Percentiles rank a stretch among this genome's conserved stretches.
Conservation (phyloP, 768 basidiomycete genomes). For the Suillus hirtellus region DNA sequence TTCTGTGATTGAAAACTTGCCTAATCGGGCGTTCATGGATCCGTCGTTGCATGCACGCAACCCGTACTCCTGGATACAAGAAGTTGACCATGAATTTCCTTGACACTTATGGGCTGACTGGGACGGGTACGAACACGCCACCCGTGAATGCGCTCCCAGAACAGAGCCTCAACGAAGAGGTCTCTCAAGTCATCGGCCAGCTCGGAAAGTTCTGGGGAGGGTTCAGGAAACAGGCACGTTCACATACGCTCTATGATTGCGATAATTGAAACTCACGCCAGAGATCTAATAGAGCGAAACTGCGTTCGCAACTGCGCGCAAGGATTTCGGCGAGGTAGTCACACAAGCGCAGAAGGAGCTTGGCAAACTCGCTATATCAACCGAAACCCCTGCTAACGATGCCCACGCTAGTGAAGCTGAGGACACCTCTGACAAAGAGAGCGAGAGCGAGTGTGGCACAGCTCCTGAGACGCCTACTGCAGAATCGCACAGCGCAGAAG, state of each 20-base stretch:
- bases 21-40: conserved; percentile 12
- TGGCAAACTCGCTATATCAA: conserved; percentile 49
- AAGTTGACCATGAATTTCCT: conserved; percentile 64
- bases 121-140: conserved; percentile 46
- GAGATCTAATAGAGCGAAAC: conserved; percentile 57
- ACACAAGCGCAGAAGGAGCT: conserved; percentile 79
- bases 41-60: neutral
- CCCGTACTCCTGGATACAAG: too few relatives aligned
- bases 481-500: conserved; percentile 20
- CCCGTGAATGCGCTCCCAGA: conserved; percentile 44
- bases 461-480: conserved; percentile 29
- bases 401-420: conserved; percentile 13
- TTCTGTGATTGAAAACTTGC: neutral
- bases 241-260: neutral
- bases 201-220: conserved; percentile 89
- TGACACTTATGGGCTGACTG: conserved; percentile 62
- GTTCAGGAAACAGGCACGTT: conserved; percentile 80
- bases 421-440: conserved; percentile 14
- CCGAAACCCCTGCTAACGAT: conserved; percentile 27
- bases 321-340: conserved; percentile 72
- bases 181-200: conserved; percentile 86
- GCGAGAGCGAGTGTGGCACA: conserved; percentile 28
- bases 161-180: conserved; percentile 78
- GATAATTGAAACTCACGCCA: conserved; percentile 6
- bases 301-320: conserved; percentile 66